These are phyloP conservation scores for Cryphonectria nitschkei DNA, from an alignment of 2,329 filamentous ascomycete species.

Conservation along the genomic window DNA sequence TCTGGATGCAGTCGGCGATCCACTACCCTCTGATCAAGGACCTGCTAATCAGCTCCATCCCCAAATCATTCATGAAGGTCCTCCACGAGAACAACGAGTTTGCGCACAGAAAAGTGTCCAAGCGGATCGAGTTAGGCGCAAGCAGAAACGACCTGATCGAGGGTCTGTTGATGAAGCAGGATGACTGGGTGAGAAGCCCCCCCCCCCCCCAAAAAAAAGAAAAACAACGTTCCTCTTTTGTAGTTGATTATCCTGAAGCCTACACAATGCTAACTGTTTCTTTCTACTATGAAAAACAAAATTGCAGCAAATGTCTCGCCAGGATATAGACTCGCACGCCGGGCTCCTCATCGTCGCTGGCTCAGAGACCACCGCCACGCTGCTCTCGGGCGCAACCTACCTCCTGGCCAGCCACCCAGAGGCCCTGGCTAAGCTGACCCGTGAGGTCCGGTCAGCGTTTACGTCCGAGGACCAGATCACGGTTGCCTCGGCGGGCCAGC, in stretches of 20 bases:
- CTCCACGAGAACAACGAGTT: neutral
- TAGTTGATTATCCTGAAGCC: too few relatives aligned
- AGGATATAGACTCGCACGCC: constrained; percentile 12
- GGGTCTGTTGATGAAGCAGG: constrained; percentile 32
- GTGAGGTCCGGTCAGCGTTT: constrained; percentile 45
- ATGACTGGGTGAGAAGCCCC: constrained; percentile 21
- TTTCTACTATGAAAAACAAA: too few relatives aligned
- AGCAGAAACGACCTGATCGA: constrained; percentile 34
- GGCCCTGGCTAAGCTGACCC: constrained; percentile 37
- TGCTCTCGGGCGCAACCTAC: constrained; percentile 33
- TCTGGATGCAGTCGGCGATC: constrained; percentile 10
- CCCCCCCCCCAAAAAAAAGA: neutral
- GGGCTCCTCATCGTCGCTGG: constrained; percentile 31
- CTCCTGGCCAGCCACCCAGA: constrained; percentile 39
- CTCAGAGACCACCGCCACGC: constrained; percentile 33
- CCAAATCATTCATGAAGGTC: neutral
- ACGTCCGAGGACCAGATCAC: constrained; percentile 42
- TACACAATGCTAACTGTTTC: too few relatives aligned
- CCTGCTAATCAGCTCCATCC: neutral
- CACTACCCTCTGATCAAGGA: constrained; percentile 12
- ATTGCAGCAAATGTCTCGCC: neutral
- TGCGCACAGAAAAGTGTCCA: constrained; percentile 14
- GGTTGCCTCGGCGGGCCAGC: constrained; percentile 34
- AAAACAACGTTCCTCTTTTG: too few relatives aligned
- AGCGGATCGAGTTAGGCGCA: constrained; percentile 27